Evolutionary conservation across 73 alveolate genomes (phyloP).

Genomic region (Symbiodinium natans): DNA sequence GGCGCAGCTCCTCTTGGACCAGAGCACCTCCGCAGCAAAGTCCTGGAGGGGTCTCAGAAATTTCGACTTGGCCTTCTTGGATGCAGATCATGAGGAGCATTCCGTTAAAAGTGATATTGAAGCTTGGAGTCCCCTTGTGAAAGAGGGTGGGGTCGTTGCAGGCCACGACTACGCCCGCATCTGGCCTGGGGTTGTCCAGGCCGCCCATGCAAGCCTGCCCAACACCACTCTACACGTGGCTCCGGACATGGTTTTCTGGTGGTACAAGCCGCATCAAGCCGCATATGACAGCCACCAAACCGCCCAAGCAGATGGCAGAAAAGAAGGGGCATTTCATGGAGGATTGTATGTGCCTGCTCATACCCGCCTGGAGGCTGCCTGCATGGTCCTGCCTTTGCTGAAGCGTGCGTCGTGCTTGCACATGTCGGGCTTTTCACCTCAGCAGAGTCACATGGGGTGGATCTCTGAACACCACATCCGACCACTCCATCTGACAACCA

Average conservation of each 20-base stretch:
- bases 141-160: background rate
- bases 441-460: too few species aligned
- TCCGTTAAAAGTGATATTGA: background rate
- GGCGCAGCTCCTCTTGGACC: constrained; percentile 4
- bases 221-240: background rate
- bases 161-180: constrained; percentile 31
- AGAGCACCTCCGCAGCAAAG: background rate
- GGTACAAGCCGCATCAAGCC: background rate
- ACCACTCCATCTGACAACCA: too few species aligned
- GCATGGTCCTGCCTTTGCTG: too few species aligned
- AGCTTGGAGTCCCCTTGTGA: constrained; percentile 14
- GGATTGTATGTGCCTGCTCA: too few species aligned
- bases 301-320: too few species aligned
- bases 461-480: too few species aligned
- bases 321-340: too few species aligned
- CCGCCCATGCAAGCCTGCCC: constrained; percentile 25
- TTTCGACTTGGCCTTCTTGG: constrained; percentile 20
- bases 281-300: too few species aligned
- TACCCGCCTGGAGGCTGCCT: too few species aligned
- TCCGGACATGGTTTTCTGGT: constrained; percentile 41
- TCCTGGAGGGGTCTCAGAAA: constrained; percentile 22
- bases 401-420: too few species aligned
- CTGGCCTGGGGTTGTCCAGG: constrained; percentile 17
- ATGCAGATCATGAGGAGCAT: constrained; percentile 5
- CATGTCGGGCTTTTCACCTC: too few species aligned